A percentile compares a stretch with the other conserved stretches of the same genome.
Evolutionary conservation across 2,329 filamentous ascomycete species (phyloP).

Genomic region (Podosphaera xanthii): DNA sequence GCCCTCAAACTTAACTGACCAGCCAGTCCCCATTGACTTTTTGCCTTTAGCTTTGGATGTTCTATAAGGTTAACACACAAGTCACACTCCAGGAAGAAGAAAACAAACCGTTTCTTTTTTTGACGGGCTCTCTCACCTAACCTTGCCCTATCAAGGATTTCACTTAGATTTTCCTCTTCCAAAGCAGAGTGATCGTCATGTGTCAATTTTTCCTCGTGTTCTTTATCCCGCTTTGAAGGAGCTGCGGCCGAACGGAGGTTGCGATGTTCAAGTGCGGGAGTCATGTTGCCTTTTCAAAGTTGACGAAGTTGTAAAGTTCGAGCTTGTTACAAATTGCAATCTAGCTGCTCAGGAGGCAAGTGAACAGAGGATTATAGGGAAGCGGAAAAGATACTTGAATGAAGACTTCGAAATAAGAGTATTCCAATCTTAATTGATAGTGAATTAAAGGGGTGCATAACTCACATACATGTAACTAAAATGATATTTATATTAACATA

Average conservation of each 20-base stretch:
- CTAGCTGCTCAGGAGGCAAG: too few species aligned
- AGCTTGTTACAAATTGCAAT: too few species aligned
- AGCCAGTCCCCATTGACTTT: constrained; percentile 10
- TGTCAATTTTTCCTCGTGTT: constrained; percentile 14
- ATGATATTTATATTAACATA: too few species aligned
- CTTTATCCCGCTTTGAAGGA: constrained; percentile 14
- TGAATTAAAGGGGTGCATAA: too few species aligned
- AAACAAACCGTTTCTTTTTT: constrained; percentile 8
- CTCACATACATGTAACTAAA: too few species aligned
- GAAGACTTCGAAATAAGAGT: too few species aligned
- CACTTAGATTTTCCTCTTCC: constrained; percentile 1
- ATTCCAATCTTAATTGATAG: too few species aligned
- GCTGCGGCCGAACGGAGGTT: constrained; percentile 14
- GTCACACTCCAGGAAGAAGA: neutral
- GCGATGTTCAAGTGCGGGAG: neutral
- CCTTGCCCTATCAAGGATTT: constrained; percentile 2
- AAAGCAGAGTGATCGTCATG: constrained; percentile 6
- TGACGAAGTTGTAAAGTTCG: neutral
- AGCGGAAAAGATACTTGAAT: too few species aligned
- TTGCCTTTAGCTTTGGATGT: constrained; percentile 1
- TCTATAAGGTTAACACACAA: neutral
- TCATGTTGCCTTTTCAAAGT: neutral
- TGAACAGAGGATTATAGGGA: too few species aligned
- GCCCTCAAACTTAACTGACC: constrained; percentile 2
- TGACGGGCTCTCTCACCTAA: constrained; percentile 12